These are phyloP conservation scores for Neofusicoccum ribis DNA, from an alignment of 2,329 filamentous ascomycete species.

Conservation along the genomic window DNA sequence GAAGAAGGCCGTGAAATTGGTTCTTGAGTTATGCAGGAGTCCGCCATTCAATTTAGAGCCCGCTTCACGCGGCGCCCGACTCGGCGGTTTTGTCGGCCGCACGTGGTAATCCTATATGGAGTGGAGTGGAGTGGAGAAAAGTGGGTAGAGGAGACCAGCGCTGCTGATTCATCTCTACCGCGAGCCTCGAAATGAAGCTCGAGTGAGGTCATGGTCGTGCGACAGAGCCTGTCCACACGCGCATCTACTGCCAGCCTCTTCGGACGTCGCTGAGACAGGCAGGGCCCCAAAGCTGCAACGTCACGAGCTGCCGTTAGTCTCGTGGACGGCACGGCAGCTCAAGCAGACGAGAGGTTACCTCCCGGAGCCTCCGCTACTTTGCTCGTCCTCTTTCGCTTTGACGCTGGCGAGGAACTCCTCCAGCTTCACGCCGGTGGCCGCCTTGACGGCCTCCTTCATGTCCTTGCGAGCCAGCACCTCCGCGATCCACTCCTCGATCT, in stretches of 20 bases:
- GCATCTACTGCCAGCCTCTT: neutral
- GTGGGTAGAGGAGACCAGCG: neutral
- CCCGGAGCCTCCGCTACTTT: constrained; percentile 20
- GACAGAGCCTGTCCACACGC: neutral
- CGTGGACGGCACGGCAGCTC: neutral
- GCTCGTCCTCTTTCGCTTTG: constrained; percentile 14
- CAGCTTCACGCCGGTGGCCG: constrained; percentile 29
- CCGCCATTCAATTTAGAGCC: neutral
- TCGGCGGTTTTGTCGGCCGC: neutral
- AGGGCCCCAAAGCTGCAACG: neutral
- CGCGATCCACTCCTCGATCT: constrained; percentile 56
- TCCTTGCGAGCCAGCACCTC: constrained; percentile 51
- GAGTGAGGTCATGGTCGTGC: constrained; percentile 9
- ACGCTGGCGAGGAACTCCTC: constrained; percentile 9
- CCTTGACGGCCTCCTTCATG: constrained; percentile 35
- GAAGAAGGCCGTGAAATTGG: neutral
- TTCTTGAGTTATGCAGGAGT: constrained; percentile 7
- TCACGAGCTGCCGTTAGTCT: neutral
- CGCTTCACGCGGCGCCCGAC: neutral
- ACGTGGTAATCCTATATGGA: constrained; percentile 15
- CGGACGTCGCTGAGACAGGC: constrained; percentile 6
- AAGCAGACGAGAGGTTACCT: neutral
- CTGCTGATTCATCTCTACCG: neutral
- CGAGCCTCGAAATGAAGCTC: neutral
- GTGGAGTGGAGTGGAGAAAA: neutral